Evolutionary conservation across 371 early-diverging fungal species (phyloP).

Genomic region (Apophysomyces trapeziformis): DNA sequence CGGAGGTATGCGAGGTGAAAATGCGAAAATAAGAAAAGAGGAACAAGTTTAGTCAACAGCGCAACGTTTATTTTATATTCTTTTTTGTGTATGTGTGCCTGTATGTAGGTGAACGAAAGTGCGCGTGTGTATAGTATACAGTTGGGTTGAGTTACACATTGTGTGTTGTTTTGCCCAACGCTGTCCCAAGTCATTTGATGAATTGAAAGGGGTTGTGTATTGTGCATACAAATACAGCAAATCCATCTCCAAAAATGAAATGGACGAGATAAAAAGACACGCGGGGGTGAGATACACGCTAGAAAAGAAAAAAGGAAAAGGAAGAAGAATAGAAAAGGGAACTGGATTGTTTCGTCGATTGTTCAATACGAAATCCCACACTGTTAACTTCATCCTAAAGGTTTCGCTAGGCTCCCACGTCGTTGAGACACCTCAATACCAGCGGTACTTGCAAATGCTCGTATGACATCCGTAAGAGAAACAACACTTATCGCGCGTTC

Average conservation of each 20-base stretch:
- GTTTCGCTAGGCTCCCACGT: background rate
- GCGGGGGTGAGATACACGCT: too few species aligned
- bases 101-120: background rate
- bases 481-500: constrained; percentile 67
- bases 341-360: constrained; percentile 1
- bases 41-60: background rate
- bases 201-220: constrained; percentile 7
- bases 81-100: constrained; percentile 1
- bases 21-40: background rate
- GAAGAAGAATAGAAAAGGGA: background rate
- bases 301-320: too few species aligned
- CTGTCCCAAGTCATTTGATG: constrained; percentile 10
- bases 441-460: constrained; percentile 41
- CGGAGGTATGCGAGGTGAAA: constrained; percentile 9
- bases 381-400: background rate
- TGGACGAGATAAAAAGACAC: background rate
- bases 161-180: background rate
- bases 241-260: constrained; percentile 2
- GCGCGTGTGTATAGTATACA: background rate
- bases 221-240: background rate
- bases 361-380: background rate
- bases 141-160: background rate
- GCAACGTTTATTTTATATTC: background rate
- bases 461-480: constrained; percentile 75
- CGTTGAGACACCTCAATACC: background rate